phyloP scores from a whole-genome alignment of 768 basidiomycete species.

The Fomitopsis pulvina region DNA sequence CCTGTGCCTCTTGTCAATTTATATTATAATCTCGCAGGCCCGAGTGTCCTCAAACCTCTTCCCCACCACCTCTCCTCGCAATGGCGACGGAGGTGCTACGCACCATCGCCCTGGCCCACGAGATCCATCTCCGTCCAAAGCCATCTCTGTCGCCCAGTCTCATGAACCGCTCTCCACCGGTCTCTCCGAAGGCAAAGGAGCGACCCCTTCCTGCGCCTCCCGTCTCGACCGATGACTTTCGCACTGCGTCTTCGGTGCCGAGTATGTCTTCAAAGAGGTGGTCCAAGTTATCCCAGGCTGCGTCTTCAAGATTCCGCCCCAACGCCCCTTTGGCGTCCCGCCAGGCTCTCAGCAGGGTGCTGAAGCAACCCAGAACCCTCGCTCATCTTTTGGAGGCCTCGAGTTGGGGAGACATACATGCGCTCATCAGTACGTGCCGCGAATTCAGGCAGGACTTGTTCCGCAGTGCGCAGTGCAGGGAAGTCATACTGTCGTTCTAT shows the following conservation, averaged over 20 bases:
- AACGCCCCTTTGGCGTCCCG: conserved; percentile 9
- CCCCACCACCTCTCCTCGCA: conserved; percentile 1
- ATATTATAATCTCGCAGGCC: neutral
- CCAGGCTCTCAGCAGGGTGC: conserved; percentile 18
- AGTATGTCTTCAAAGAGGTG: neutral
- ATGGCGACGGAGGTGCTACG: neutral
- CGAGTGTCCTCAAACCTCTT: neutral
- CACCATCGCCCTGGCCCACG: conserved; percentile 1
- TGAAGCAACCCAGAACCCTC: conserved; percentile 31
- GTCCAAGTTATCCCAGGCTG: conserved; percentile 2
- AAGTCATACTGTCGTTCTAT: conserved; percentile 38
- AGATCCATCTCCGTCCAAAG: conserved; percentile 1
- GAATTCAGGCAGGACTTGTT: conserved; percentile 28
- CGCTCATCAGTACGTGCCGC: conserved; percentile 30
- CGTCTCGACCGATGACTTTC: neutral
- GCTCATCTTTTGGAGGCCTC: conserved; percentile 23
- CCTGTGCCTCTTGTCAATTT: neutral
- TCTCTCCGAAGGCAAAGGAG: conserved; percentile 10
- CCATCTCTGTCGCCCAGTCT: neutral
- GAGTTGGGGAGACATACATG: conserved; percentile 35
- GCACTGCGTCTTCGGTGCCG: neutral
- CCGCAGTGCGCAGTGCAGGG: conserved; percentile 23
- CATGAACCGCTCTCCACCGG: conserved; percentile 5
- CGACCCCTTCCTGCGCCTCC: conserved; percentile 18
- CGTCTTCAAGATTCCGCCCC: conserved; percentile 2